Evolutionary conservation across 1,284 basidiomycete species (phyloP).

Genomic region (Laetiporus sulphureus): DNA sequence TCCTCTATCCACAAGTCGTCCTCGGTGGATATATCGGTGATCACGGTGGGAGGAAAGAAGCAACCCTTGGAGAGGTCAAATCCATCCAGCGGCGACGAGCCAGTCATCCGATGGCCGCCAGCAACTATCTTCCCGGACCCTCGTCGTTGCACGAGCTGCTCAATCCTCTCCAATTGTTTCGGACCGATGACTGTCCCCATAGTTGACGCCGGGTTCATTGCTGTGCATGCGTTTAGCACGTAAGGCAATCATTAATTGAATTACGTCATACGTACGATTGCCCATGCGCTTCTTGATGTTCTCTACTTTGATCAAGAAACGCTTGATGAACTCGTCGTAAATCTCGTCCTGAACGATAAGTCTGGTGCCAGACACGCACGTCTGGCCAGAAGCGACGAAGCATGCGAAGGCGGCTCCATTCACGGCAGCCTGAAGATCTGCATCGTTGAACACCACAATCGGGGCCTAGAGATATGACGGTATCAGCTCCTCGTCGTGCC

Average conservation of each 20-base stretch:
- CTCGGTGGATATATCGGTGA: constrained; percentile 47
- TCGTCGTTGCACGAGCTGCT: constrained; percentile 43
- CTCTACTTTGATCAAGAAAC: constrained; percentile 55
- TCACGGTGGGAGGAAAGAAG: constrained; percentile 76
- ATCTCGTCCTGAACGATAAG: constrained; percentile 63
- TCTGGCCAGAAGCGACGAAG: constrained; percentile 81
- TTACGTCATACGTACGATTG: constrained; percentile 42
- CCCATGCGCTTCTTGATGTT: constrained; percentile 67
- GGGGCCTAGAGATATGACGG: constrained; percentile 46
- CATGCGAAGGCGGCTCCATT: constrained; percentile 79
- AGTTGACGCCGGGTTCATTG: constrained; percentile 57
- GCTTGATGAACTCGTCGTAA: constrained; percentile 58
- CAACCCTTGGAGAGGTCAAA: constrained; percentile 62
- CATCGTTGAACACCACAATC: constrained; percentile 71
- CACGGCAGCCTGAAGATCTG: constrained; percentile 60
- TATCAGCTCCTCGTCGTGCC: neutral
- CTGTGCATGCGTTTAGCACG: constrained; percentile 28
- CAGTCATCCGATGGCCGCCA: constrained; percentile 62
- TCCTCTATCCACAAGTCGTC: constrained; percentile 78
- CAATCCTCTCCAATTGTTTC: constrained; percentile 56
- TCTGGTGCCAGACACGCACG: constrained; percentile 75
- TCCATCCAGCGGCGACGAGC: constrained; percentile 54
- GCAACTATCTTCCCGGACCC: constrained; percentile 44
- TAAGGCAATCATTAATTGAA: neutral
- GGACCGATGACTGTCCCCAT: constrained; percentile 75